phyloP scores from a whole-genome alignment of 2,329 filamentous ascomycete species.

The Hysterium pulicare region DNA sequence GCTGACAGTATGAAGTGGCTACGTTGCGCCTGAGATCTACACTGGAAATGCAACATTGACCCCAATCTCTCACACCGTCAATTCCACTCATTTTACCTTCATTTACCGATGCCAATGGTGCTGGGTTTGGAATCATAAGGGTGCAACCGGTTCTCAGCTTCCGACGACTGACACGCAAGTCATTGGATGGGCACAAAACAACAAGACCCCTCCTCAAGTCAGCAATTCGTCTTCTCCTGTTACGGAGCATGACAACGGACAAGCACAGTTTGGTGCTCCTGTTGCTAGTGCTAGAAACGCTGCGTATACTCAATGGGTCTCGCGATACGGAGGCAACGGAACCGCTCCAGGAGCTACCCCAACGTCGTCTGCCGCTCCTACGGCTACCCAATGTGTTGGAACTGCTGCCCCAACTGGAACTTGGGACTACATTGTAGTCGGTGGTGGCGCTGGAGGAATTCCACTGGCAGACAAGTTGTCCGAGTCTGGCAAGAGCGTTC shows the following conservation, averaged over 20 bases:
- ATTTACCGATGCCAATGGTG: conserved; percentile 62
- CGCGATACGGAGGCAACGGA: conserved; percentile 39
- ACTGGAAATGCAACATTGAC: conserved; percentile 60
- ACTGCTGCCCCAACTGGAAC: conserved; percentile 40
- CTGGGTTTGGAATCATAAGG: conserved; percentile 44
- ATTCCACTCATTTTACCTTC: conserved; percentile 57
- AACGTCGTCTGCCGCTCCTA: conserved; percentile 20
- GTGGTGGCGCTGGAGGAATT: conserved; percentile 61
- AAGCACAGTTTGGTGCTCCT: conserved; percentile 51
- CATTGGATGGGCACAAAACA: conserved; percentile 56
- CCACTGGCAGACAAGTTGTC: conserved; percentile 60
- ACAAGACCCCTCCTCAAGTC: conserved; percentile 38
- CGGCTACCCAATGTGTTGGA: conserved; percentile 35
- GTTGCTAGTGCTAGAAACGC: conserved; percentile 45
- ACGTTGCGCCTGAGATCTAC: conserved; percentile 58
- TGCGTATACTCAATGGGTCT: conserved; percentile 41
- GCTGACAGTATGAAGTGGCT: conserved; percentile 44
- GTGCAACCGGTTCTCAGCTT: conserved; percentile 37
- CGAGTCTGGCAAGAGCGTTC: conserved; percentile 61
- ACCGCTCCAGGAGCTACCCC: conserved; percentile 22
- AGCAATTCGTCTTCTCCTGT: conserved; percentile 46
- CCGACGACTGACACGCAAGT: conserved; percentile 39
- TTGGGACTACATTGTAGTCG: conserved; percentile 64
- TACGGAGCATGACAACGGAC: conserved; percentile 54
- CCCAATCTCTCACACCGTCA: conserved; percentile 57